These are phyloP conservation scores for Gaertneriomyces sp. DNA, from an alignment of 192 early-diverging fungal species.

Conservation along the genomic window DNA sequence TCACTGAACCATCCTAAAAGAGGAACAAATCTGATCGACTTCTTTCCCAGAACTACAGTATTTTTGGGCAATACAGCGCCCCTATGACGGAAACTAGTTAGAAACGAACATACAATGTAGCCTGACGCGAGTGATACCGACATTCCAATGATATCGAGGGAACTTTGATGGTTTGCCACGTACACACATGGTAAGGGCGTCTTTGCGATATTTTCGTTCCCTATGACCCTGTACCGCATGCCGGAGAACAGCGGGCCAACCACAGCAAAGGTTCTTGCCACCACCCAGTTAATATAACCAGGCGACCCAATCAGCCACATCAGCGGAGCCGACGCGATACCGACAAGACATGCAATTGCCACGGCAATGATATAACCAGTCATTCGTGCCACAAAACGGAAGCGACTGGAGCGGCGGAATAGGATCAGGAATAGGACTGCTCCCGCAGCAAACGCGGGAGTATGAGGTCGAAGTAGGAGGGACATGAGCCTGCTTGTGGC, in stretches of 20 bases:
- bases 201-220: conserved; percentile 22
- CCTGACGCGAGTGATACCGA: background rate
- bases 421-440: conserved; percentile 6
- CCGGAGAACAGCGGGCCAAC: conserved; percentile 53
- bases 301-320: conserved; percentile 55
- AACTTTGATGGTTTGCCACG: conserved; percentile 74
- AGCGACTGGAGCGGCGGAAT: conserved; percentile 12
- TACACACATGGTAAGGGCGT: conserved; percentile 23
- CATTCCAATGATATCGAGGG: conserved; percentile 63
- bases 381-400: conserved; percentile 25
- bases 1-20: conserved; percentile 74
- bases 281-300: conserved; percentile 59
- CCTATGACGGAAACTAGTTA: background rate
- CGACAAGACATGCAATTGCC: conserved; percentile 45
- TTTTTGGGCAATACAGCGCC: conserved; percentile 14
- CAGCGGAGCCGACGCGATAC: conserved; percentile 50
- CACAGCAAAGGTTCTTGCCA: conserved; percentile 51
- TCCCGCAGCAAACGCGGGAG: conserved; percentile 2
- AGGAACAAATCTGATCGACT: conserved; percentile 64
- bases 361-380: conserved; percentile 26
- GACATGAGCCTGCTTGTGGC: background rate
- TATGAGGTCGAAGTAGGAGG: conserved; percentile 1
- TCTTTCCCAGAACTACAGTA: conserved; percentile 46
- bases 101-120: too few species aligned
- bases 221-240: conserved; percentile 34